Evolutionary conservation across 164 flowering plant species (phyloP).

Genomic region (Liriodendron chinense): DNA sequence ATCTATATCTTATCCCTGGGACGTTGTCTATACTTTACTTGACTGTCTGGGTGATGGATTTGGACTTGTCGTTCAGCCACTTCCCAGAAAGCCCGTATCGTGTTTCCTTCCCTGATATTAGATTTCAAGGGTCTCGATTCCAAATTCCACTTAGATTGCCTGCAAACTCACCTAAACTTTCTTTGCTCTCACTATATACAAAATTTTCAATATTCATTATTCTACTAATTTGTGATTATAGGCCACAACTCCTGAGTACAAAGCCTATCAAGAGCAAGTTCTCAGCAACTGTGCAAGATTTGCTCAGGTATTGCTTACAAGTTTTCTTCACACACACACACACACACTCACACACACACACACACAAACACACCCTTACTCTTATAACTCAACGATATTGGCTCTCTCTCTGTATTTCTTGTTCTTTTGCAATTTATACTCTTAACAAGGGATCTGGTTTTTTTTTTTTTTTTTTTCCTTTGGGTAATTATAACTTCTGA

Average conservation of each 20-base stretch:
- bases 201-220: not conserved
- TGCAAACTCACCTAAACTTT: not conserved
- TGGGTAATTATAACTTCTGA: not conserved
- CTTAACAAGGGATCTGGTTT: no score
- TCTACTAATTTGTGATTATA: constrained; percentile 21
- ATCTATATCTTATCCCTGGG: not conserved
- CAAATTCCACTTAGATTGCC: not conserved
- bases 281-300: constrained; percentile 81
- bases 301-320: constrained; percentile 57
- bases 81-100: not conserved
- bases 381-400: no score
- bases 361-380: not conserved
- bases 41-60: not conserved
- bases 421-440: no score
- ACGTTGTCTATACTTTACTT: not conserved
- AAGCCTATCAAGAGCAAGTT: constrained; percentile 95
- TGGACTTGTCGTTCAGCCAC: not conserved
- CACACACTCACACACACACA: not conserved
- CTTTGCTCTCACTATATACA: not conserved
- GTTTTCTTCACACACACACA: not conserved
- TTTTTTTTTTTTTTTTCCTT: no score
- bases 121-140: not conserved
- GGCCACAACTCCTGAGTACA: constrained; percentile 93
- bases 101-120: not conserved
- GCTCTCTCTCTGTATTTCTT: no score